Percentiles rank a stretch among this genome's conserved stretches.
Conservation (phyloP, 2,329 filamentous ascomycete species). For the Botrytis deweyae region DNA sequence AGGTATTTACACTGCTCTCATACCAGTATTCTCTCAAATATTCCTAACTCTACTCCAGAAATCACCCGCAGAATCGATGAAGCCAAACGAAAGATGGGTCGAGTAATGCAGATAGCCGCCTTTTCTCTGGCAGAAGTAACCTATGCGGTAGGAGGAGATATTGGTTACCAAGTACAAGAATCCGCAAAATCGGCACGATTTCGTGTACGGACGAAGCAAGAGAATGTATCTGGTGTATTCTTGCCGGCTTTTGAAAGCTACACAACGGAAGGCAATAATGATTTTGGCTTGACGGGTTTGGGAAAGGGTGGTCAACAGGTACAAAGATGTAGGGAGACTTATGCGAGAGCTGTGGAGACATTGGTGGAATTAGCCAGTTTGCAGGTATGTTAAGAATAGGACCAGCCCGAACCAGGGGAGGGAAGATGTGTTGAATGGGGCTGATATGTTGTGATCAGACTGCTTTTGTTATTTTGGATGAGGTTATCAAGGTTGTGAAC, state of each 20-base stretch:
- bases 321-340: slow-evolving; percentile 91
- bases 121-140: slow-evolving; percentile 97
- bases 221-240: slow-evolving; percentile 97
- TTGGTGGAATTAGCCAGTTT: slow-evolving; percentile 91
- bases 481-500: slow-evolving; percentile 99
- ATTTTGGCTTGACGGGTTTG: slow-evolving; percentile 92
- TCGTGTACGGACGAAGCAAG: slow-evolving; percentile 89
- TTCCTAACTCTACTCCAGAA: slow-evolving; percentile 55
- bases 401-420: neutral
- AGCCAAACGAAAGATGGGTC: slow-evolving; percentile 98
- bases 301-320: slow-evolving; percentile 98
- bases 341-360: slow-evolving; percentile 92
- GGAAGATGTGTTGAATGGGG: neutral
- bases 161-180: slow-evolving; percentile 96
- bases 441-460: slow-evolving; percentile 52
- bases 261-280: slow-evolving; percentile 83
- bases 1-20: slow-evolving; percentile 54
- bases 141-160: slow-evolving; percentile 93
- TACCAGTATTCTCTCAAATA: neutral
- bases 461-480: slow-evolving; percentile 95
- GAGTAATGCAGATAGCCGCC: slow-evolving; percentile 98
- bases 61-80: slow-evolving; percentile 97
- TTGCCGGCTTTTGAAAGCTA: slow-evolving; percentile 92
- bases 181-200: slow-evolving; percentile 91
- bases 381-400: slow-evolving; percentile 52